Conservation (phyloP, 176 grass and related monocot species). For the Rhynchospora tenuis region DNA sequence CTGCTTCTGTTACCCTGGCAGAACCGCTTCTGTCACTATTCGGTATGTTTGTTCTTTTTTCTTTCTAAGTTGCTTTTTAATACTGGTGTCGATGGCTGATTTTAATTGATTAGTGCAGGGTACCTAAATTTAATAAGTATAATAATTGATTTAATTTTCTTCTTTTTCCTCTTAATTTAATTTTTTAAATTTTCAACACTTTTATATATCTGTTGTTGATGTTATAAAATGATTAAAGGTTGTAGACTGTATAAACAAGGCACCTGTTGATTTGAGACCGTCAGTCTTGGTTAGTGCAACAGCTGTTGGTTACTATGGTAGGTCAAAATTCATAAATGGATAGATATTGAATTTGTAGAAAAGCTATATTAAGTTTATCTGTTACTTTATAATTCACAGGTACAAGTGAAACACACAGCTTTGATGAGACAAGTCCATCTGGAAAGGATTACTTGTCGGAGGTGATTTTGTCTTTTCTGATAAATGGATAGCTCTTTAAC, state of each 20-base stretch:
- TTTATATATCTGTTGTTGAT: neutral
- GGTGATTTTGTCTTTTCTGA: conserved; percentile 24
- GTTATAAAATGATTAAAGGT: conserved; percentile 43
- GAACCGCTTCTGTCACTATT: conserved; percentile 36
- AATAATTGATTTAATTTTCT: too few species aligned
- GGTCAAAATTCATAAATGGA: neutral
- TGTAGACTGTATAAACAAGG: conserved; percentile 65
- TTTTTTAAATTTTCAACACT: neutral
- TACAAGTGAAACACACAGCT: conserved; percentile 65
- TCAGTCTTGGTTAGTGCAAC: conserved; percentile 91
- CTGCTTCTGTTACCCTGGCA: conserved; percentile 38
- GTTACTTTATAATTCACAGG: conserved; percentile 34
- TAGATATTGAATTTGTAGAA: neutral
- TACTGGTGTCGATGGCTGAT: too few species aligned
- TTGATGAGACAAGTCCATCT: conserved; percentile 78
- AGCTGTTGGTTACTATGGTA: conserved; percentile 96
- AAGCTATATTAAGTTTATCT: neutral
- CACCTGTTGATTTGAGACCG: conserved; percentile 29
- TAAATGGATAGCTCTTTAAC: neutral
- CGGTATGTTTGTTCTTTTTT: too few species aligned
- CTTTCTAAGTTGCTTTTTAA: too few species aligned
- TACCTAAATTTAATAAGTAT: too few species aligned
- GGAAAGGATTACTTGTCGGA: conserved; percentile 84
- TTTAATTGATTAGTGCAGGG: too few species aligned
- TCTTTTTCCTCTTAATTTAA: neutral